A percentile compares a stretch with the other conserved stretches of the same genome.
Evolutionary conservation across 768 basidiomycete genomes (phyloP).

Genomic region (Coprinopsis cinerea): DNA sequence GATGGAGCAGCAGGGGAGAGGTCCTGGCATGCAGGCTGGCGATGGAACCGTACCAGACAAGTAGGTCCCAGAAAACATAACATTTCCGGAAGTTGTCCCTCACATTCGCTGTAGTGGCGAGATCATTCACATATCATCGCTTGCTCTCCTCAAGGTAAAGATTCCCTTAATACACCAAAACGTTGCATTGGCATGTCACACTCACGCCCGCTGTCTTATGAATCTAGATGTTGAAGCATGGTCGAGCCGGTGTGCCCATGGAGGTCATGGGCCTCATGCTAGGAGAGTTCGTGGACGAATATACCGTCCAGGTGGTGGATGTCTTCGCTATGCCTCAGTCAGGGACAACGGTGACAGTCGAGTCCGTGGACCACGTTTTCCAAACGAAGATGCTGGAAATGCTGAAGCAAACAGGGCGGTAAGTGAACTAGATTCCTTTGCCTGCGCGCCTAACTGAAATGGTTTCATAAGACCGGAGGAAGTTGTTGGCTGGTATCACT

Average conservation of each 20-base stretch:
- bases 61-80: conserved; percentile 32
- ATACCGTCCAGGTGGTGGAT: conserved; percentile 90
- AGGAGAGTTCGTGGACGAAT: conserved; percentile 97
- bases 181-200: background rate
- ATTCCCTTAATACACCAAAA: background rate
- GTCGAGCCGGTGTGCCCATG: conserved; percentile 97
- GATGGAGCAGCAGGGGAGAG: conserved; percentile 43
- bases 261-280: conserved; percentile 99
- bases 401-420: conserved; percentile 98
- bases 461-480: conserved; percentile 70
- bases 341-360: conserved; percentile 94
- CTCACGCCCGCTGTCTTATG: conserved; percentile 7
- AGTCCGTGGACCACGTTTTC: conserved; percentile 98
- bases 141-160: conserved; percentile 94
- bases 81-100: conserved; percentile 2
- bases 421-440: conserved; percentile 21
- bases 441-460: background rate
- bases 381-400: conserved; percentile 98
- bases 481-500: conserved; percentile 99
- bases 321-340: conserved; percentile 99
- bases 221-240: conserved; percentile 94
- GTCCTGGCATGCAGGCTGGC: conserved; percentile 32
- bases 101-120: conserved; percentile 54
- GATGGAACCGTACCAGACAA: conserved; percentile 70
- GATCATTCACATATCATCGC: conserved; percentile 94